Evolutionary conservation across 306 rosid genomes (phyloP).

Genomic region (Ziziphus jujuba): DNA sequence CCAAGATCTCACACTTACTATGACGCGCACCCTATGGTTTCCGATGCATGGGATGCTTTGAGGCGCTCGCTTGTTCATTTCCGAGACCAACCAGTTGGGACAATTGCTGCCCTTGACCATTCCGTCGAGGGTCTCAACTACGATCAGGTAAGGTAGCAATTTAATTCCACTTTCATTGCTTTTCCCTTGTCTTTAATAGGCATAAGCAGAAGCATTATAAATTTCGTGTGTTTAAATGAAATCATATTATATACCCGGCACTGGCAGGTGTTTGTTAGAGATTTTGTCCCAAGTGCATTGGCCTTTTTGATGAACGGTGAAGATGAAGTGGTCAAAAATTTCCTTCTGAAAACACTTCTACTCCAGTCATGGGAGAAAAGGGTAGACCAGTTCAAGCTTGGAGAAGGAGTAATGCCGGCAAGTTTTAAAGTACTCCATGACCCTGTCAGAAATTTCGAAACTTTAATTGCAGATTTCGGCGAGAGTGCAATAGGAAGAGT

Average conservation of each 20-base stretch:
- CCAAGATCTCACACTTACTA: conserved; percentile 12
- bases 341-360: conserved; percentile 37
- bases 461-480: conserved; percentile 32
- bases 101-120: conserved; percentile 30
- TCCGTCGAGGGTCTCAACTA: conserved; percentile 35
- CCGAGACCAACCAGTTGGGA: conserved; percentile 31
- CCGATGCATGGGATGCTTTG: conserved; percentile 37
- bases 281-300: conserved; percentile 41
- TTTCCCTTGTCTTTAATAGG: neutral
- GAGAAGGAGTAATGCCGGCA: conserved; percentile 42
- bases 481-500: conserved; percentile 44
- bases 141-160: conserved; percentile 38
- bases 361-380: conserved; percentile 35
- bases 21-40: conserved; percentile 30
- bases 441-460: conserved; percentile 21
- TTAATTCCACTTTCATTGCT: too few relatives aligned
- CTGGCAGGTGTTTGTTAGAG: conserved; percentile 36
- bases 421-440: conserved; percentile 40
- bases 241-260: too few relatives aligned
- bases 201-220: neutral
- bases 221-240: neutral
- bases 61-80: conserved; percentile 30
- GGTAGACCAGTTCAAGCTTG: conserved; percentile 37
- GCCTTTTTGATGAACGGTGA: conserved; percentile 42
- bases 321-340: conserved; percentile 28